phyloP scores from a whole-genome alignment of 148 eudicot species.

The Euryodendron excelsum region DNA sequence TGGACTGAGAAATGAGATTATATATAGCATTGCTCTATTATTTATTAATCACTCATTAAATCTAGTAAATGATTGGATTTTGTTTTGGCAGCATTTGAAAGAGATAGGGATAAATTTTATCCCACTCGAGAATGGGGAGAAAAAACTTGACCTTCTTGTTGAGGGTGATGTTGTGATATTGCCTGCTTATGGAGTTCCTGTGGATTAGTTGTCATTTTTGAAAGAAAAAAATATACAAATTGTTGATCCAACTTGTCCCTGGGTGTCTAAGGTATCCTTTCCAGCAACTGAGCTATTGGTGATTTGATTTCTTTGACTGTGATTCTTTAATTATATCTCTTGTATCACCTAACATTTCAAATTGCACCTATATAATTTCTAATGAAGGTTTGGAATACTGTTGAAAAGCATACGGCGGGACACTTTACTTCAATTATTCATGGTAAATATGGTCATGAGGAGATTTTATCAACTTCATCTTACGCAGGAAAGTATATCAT shows the following conservation, averaged over 20 bases:
- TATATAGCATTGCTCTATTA: too few relatives aligned
- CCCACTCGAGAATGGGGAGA: slow-evolving; percentile 75
- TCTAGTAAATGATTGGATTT: not conserved
- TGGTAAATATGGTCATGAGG: slow-evolving; percentile 94
- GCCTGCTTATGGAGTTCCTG: slow-evolving; percentile 99
- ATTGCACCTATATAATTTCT: slow-evolving; percentile 3
- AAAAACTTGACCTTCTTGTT: slow-evolving; percentile 74
- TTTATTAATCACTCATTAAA: not conserved
- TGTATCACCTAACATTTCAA: not conserved
- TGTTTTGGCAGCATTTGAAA: slow-evolving; percentile 56
- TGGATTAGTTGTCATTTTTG: slow-evolving; percentile 82
- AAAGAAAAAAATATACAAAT: slow-evolving; percentile 82
- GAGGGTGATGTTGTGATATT: slow-evolving; percentile 86
- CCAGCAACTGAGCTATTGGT: slow-evolving; percentile 11
- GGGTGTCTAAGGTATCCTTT: slow-evolving; percentile 83
- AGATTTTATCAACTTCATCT: slow-evolving; percentile 93
- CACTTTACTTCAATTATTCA: slow-evolving; percentile 93
- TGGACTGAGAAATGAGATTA: too few relatives aligned
- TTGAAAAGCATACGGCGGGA: slow-evolving; percentile 98
- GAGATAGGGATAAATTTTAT: slow-evolving; percentile 85
- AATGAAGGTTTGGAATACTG: slow-evolving; percentile 84
- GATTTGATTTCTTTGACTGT: slow-evolving; percentile 1
- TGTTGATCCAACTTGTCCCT: slow-evolving; percentile 98
- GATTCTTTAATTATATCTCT: not conserved
- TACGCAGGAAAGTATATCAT: slow-evolving; percentile 83